Conservation (phyloP, 169 alveolate genomes). For the Babesia caballi region DNA sequence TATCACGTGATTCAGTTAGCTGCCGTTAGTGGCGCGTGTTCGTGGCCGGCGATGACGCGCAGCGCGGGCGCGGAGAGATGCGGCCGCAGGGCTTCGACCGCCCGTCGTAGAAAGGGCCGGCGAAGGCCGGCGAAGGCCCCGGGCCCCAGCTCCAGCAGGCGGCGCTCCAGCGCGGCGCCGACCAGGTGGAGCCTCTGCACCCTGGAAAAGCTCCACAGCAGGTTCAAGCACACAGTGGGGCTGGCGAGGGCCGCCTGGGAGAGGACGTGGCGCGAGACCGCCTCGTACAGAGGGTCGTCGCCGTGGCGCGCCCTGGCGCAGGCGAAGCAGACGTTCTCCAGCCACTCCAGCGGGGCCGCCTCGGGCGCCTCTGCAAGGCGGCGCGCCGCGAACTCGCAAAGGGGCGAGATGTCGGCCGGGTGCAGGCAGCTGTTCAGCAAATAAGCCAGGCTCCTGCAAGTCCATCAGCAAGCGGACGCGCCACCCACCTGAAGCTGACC, state of each 20-base stretch:
- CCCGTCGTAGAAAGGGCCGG: not conserved
- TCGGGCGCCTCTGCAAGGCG: slow-evolving; percentile 8
- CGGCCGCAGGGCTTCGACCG: not conserved
- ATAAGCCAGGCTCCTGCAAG: slow-evolving; percentile 20
- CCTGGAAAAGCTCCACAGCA: slow-evolving; percentile 49
- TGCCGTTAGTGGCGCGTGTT: not conserved
- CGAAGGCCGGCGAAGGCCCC: not conserved
- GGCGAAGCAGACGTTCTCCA: slow-evolving; percentile 56
- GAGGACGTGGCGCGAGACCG: slow-evolving; percentile 4
- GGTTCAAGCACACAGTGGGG: slow-evolving; percentile 45
- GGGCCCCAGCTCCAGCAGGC: not conserved
- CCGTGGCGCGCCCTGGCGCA: slow-evolving; percentile 17
- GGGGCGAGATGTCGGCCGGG: not conserved
- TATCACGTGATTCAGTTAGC: not conserved
- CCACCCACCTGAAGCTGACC: slow-evolving; percentile 46
- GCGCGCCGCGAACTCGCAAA: slow-evolving; percentile 24
- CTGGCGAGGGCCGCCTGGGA: not conserved
- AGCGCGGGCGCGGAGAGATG: not conserved
- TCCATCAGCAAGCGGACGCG: not conserved
- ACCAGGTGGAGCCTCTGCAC: slow-evolving; percentile 33
- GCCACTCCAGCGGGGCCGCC: slow-evolving; percentile 25
- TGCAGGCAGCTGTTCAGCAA: slow-evolving; percentile 9
- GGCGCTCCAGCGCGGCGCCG: not conserved
- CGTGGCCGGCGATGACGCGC: not conserved
- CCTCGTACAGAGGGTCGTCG: slow-evolving; percentile 24